Percentiles rank a stretch among this genome's conserved stretches.
Conservation (phyloP, 768 basidiomycete species). For the Leccinellum rugosiceps region DNA sequence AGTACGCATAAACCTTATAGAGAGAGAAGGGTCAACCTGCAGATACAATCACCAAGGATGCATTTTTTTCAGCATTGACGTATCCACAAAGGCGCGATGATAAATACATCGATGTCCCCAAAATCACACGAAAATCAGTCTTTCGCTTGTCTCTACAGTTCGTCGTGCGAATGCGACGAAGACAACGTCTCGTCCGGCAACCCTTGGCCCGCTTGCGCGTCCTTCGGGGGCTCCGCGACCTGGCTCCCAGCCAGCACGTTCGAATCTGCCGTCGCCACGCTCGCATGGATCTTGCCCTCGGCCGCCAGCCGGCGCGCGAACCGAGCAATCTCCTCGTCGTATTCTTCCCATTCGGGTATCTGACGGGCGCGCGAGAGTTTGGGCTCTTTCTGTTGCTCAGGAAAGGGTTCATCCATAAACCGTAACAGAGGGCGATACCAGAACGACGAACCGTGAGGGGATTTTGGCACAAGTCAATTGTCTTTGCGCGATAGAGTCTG, state of each 20-base stretch:
- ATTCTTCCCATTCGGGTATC: constrained; percentile 97
- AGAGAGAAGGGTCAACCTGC: neutral
- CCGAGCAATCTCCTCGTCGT: constrained; percentile 84
- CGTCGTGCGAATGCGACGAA: neutral
- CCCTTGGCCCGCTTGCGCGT: neutral
- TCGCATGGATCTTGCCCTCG: constrained; percentile 65
- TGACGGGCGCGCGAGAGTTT: constrained; percentile 90
- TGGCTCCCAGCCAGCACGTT: constrained; percentile 56
- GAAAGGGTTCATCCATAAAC: constrained; percentile 1
- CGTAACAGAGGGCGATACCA: neutral
- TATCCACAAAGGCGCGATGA: neutral
- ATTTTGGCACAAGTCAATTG: constrained; percentile 96
- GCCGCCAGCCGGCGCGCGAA: constrained; percentile 74
- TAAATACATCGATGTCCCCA: neutral
- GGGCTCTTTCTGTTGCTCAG: constrained; percentile 81
- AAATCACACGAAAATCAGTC: neutral
- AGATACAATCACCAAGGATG: neutral
- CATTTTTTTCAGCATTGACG: neutral
- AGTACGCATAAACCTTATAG: neutral
- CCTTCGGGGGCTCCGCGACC: neutral
- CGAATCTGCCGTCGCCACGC: constrained; percentile 63
- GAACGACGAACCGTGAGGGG: constrained; percentile 73
- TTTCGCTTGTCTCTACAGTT: neutral
- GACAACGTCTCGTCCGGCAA: neutral
- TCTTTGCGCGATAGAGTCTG: constrained; percentile 73